phyloP scores from a whole-genome alignment of 768 basidiomycete species.

The Boletus rubropictus region DNA sequence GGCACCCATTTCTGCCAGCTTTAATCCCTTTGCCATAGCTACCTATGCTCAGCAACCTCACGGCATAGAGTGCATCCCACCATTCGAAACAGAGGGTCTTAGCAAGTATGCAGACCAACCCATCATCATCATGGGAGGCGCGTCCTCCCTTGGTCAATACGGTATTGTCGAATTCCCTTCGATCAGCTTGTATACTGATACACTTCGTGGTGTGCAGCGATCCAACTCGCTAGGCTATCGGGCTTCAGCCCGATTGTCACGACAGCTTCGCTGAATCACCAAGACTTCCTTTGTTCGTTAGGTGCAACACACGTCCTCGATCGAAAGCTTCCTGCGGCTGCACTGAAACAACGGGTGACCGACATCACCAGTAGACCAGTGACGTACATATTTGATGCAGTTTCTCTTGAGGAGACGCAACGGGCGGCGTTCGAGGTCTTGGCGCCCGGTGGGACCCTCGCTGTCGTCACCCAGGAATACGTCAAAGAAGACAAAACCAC shows the following conservation, averaged over 20 bases:
- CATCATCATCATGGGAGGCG: constrained; percentile 34
- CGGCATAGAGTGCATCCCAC: constrained; percentile 26
- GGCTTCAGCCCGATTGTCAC: constrained; percentile 34
- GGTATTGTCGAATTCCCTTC: constrained; percentile 13
- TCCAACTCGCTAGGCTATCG: constrained; percentile 30
- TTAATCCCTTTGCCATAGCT: constrained; percentile 31
- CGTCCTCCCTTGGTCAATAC: constrained; percentile 33
- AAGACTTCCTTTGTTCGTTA: constrained; percentile 26
- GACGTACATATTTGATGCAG: constrained; percentile 23
- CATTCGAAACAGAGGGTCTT: constrained; percentile 24
- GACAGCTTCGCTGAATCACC: constrained; percentile 34
- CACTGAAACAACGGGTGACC: constrained; percentile 1
- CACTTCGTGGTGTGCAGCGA: constrained; percentile 10
- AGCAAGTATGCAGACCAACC: constrained; percentile 29
- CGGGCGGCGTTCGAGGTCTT: constrained; percentile 26
- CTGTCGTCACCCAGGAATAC: not conserved
- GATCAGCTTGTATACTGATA: no score
- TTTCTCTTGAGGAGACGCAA: constrained; percentile 31
- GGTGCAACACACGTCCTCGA: constrained; percentile 36
- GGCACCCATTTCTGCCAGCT: constrained; percentile 30
- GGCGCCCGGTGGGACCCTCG: constrained; percentile 27
- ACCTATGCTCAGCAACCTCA: constrained; percentile 26
- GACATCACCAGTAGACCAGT: not conserved
- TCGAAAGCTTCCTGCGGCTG: constrained; percentile 17
- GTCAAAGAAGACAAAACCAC: no score